A percentile compares a stretch with the other conserved stretches of the same genome.
These are phyloP conservation scores for Bipolaris oryzae DNA, from an alignment of 2,329 filamentous ascomycete species.

Conservation along the genomic window DNA sequence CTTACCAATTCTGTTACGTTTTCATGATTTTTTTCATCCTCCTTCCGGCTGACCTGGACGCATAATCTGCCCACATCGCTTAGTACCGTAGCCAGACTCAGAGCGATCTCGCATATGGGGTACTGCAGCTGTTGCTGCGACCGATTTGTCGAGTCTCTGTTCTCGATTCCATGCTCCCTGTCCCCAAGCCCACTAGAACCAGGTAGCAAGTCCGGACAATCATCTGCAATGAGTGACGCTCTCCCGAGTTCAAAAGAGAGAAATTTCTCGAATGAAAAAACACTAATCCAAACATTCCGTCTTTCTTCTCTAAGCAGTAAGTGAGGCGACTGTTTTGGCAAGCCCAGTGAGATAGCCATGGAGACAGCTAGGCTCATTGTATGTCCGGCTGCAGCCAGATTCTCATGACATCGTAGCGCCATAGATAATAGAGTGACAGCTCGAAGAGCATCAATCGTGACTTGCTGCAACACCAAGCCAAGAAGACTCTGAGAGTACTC, in stretches of 20 bases:
- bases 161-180: not conserved
- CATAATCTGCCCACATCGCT: not conserved
- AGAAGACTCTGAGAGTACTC: not conserved
- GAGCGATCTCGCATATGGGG: not conserved
- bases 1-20: not conserved
- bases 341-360: not conserved
- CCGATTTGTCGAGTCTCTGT: not conserved
- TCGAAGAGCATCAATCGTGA: not conserved
- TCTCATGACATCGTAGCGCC: not conserved
- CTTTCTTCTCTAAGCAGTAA: not conserved
- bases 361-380: slow-evolving; percentile 1
- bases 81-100: not conserved
- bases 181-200: not conserved
- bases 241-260: not conserved
- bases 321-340: not conserved
- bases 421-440: not conserved
- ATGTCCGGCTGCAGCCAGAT: not conserved
- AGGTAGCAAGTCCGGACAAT: not conserved
- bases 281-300: not conserved
- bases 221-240: not conserved
- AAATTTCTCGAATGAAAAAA: not conserved
- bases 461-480: not conserved
- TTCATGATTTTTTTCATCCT: not conserved
- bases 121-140: not conserved
- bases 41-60: not conserved